Percentiles rank a stretch among this genome's conserved stretches.
Evolutionary conservation across 345 rosid genomes (phyloP).

Genomic region (Populus nigra): DNA sequence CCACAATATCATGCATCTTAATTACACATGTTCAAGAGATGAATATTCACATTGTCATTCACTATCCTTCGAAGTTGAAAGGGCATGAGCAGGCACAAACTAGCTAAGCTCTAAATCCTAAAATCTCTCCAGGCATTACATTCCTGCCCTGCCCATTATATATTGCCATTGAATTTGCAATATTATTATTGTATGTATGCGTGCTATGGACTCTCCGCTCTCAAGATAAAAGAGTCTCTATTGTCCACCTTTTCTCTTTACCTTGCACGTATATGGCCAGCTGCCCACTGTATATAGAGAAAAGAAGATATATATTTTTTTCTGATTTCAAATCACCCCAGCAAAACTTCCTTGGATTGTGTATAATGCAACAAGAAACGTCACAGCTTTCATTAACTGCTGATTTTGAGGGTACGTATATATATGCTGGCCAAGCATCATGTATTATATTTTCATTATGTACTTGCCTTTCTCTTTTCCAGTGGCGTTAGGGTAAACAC

Average conservation of each 20-base stretch:
- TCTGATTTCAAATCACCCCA: background rate
- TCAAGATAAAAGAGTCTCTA: background rate
- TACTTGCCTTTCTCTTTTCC: slow-evolving; percentile 12
- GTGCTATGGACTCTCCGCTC: background rate
- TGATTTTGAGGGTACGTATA: background rate
- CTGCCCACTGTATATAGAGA: background rate
- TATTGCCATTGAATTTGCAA: too few species aligned
- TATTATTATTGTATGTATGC: background rate
- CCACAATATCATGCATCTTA: background rate
- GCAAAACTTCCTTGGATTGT: background rate
- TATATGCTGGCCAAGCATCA: background rate
- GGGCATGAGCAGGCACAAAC: background rate
- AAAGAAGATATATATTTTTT: too few species aligned
- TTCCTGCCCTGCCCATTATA: background rate
- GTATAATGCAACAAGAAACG: background rate
- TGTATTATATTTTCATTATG: background rate
- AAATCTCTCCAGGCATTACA: background rate
- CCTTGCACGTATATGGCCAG: background rate
- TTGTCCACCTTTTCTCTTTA: background rate
- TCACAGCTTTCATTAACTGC: background rate
- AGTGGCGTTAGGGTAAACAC: slow-evolving; percentile 14
- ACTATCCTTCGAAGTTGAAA: background rate
- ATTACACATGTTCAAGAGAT: background rate
- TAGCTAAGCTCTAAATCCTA: background rate
- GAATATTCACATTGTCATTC: background rate